These are phyloP conservation scores for Emydomyces testavorans DNA, from an alignment of 2,329 filamentous ascomycete species.

Conservation along the genomic window DNA sequence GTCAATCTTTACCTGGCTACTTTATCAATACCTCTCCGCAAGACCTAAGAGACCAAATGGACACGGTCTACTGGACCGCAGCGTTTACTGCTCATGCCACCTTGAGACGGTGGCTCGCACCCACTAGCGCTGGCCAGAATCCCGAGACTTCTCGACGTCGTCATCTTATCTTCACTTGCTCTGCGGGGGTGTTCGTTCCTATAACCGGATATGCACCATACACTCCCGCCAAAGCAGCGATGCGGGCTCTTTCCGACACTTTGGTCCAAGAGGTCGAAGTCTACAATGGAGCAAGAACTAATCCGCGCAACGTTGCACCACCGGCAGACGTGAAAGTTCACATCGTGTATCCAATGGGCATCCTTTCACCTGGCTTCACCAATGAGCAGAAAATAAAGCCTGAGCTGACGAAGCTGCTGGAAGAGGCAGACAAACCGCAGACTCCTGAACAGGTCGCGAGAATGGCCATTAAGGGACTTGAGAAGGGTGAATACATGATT, in stretches of 20 bases:
- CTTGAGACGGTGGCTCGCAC: constrained; percentile 59
- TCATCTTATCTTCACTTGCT: constrained; percentile 82
- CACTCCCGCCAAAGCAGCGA: constrained; percentile 69
- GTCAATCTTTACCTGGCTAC: constrained; percentile 59
- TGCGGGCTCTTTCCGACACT: constrained; percentile 71
- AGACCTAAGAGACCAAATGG: constrained; percentile 66
- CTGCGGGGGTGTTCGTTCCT: constrained; percentile 61
- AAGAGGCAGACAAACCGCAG: constrained; percentile 71
- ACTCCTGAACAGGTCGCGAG: constrained; percentile 66
- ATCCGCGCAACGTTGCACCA: constrained; percentile 32
- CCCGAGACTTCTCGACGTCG: constrained; percentile 34
- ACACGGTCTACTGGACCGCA: constrained; percentile 80
- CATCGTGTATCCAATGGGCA: constrained; percentile 73
- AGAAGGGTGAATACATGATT: constrained; percentile 68
- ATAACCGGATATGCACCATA: constrained; percentile 77
- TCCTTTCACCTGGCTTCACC: constrained; percentile 62
- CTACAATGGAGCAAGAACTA: constrained; percentile 56
- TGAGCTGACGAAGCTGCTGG: constrained; percentile 62
- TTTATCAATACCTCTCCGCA: constrained; percentile 63
- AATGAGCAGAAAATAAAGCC: constrained; percentile 72
- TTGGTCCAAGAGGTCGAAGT: constrained; percentile 73
- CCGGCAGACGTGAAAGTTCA: constrained; percentile 65
- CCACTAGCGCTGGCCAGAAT: constrained; percentile 22
- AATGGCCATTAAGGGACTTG: constrained; percentile 58
- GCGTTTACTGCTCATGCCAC: constrained; percentile 77